phyloP scores from a whole-genome alignment of 192 early-diverging fungal genomes.

The Rhizoclosmatium sp. region DNA sequence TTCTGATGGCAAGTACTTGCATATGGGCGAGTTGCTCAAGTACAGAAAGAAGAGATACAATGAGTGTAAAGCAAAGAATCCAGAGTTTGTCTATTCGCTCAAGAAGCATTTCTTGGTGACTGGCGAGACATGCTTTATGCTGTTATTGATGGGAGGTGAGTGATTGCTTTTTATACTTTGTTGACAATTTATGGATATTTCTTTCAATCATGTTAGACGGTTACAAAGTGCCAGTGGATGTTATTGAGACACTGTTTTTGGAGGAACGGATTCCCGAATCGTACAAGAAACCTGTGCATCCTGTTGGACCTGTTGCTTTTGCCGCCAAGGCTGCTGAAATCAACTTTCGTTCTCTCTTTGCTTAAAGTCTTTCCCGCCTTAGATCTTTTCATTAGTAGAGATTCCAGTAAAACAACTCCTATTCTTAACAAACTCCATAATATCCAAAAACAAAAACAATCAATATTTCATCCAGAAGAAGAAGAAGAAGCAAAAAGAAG shows the following conservation, averaged over 20 bases:
- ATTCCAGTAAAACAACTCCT: no score
- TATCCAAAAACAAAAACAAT: not conserved
- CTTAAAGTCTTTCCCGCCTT: no score
- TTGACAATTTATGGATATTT: not conserved
- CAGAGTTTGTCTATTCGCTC: constrained; percentile 27
- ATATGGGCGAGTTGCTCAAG: constrained; percentile 37
- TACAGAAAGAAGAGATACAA: constrained; percentile 37
- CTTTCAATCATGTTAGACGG: not conserved
- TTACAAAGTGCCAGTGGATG: constrained; percentile 20
- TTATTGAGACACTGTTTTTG: constrained; percentile 17
- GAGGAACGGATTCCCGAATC: constrained; percentile 13
- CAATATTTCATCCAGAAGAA: not conserved
- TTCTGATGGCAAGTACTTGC: constrained; percentile 38
- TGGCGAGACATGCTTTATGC: constrained; percentile 10
- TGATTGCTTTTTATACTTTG: constrained; percentile 1
- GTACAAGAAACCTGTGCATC: not conserved
- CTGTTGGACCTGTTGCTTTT: not conserved
- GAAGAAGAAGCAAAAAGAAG: not conserved
- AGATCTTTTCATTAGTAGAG: no score
- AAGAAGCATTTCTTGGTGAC: not conserved
- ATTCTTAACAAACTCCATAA: no score
- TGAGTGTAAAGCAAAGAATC: constrained; percentile 41
- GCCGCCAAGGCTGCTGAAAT: not conserved
- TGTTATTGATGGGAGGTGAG: constrained; percentile 15
- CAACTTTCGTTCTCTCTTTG: no score